Evolutionary conservation across 257 asterid genomes (phyloP).

Genomic region (Fraxinus anomala): DNA sequence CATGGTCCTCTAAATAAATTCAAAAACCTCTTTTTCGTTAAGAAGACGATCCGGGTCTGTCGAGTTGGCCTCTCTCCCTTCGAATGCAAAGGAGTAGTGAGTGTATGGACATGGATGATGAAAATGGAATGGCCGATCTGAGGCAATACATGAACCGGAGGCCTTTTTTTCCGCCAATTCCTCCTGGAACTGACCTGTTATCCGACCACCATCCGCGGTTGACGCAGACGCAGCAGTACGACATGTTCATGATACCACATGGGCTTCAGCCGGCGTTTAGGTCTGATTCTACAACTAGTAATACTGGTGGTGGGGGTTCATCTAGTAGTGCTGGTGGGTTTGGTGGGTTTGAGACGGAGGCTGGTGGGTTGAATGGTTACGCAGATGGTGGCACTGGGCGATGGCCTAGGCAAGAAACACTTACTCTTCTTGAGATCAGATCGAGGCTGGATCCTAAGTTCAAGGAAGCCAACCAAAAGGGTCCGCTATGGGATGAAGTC

Average conservation of each 20-base stretch:
- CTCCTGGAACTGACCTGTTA: conserved; percentile 39
- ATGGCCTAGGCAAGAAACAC: conserved; percentile 99
- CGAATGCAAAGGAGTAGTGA: background rate
- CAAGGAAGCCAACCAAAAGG: conserved; percentile 94
- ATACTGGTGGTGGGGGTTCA: conserved; percentile 17
- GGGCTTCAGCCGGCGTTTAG: conserved; percentile 46
- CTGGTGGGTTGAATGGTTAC: conserved; percentile 36
- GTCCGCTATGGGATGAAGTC: conserved; percentile 97
- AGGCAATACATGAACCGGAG: conserved; percentile 57
- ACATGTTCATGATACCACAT: conserved; percentile 43
- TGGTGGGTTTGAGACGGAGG: conserved; percentile 42
- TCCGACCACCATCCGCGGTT: conserved; percentile 41
- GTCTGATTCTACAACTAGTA: conserved; percentile 38
- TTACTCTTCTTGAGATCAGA: conserved; percentile 90
- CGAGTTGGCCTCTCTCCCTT: conserved; percentile 44
- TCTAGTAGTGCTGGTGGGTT: conserved; percentile 25
- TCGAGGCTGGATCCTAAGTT: conserved; percentile 85
- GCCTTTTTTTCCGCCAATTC: conserved; percentile 51
- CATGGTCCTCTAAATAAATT: conserved; percentile 52
- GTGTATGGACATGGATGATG: conserved; percentile 58
- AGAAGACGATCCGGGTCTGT: conserved; percentile 88
- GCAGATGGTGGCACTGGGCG: conserved; percentile 67
- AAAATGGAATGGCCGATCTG: conserved; percentile 74
- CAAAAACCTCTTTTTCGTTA: conserved; percentile 41
- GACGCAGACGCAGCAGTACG: conserved; percentile 44